A percentile compares a stretch with the other conserved stretches of the same genome.
Conservation (phyloP, 2,329 filamentous ascomycete species). For the Zasmidium citrigriseum region DNA sequence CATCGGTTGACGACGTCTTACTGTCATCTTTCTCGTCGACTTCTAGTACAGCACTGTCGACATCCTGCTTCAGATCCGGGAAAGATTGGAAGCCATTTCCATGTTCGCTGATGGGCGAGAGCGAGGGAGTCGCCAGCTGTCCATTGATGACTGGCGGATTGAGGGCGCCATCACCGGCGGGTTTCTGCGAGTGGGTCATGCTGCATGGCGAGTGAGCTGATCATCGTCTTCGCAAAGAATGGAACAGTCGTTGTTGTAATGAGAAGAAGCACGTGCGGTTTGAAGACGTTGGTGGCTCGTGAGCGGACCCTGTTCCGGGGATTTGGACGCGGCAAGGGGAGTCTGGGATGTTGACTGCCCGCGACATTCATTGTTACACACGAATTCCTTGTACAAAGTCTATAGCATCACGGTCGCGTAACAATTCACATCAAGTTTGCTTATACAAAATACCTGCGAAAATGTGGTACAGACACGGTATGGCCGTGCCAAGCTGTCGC, state of each 20-base stretch:
- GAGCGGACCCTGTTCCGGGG: background rate
- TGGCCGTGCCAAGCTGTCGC: background rate
- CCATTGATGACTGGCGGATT: conserved; percentile 9
- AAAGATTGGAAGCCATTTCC: conserved; percentile 6
- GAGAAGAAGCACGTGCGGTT: background rate
- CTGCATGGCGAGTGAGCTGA: conserved; percentile 5
- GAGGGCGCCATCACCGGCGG: conserved; percentile 10
- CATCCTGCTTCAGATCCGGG: conserved; percentile 3
- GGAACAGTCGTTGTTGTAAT: background rate
- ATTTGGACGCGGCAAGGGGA: background rate
- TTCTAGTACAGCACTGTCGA: background rate
- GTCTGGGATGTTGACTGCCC: background rate
- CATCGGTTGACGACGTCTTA: background rate
- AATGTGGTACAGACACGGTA: background rate
- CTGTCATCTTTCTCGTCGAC: background rate
- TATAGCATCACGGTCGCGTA: background rate
- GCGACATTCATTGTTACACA: background rate
- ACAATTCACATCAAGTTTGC: background rate
- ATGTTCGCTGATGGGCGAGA: conserved; percentile 20
- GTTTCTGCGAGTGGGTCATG: conserved; percentile 15
- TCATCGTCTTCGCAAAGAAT: background rate
- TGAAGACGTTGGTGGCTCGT: background rate
- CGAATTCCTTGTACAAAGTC: background rate
- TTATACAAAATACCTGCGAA: background rate
- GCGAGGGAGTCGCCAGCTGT: conserved; percentile 19